Conservation (phyloP, 441 rosid genomes). For the Euphorbia schlechtendalii region DNA sequence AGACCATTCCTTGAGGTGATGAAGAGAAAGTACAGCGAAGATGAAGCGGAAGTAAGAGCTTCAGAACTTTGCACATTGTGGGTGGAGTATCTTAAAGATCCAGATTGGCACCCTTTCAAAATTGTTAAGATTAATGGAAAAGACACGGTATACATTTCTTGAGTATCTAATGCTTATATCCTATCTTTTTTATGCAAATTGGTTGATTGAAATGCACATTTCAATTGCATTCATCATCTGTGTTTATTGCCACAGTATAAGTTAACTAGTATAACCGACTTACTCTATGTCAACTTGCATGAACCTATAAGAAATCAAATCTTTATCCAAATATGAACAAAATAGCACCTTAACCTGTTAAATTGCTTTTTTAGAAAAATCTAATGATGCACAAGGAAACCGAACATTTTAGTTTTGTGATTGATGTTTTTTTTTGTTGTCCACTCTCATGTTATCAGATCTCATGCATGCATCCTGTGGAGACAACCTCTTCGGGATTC, state of each 20-base stretch:
- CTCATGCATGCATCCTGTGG: not conserved
- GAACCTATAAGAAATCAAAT: not conserved
- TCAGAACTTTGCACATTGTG: constrained; percentile 74
- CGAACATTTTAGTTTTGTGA: not conserved
- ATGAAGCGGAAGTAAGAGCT: constrained; percentile 76
- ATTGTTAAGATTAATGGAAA: constrained; percentile 37
- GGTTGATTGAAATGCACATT: not conserved
- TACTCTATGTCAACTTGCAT: not conserved
- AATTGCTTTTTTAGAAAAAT: not conserved
- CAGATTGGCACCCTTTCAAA: constrained; percentile 94
- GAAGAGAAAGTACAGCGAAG: constrained; percentile 58
- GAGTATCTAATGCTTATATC: not conserved
- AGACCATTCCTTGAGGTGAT: constrained; percentile 70
- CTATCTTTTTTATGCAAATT: not conserved
- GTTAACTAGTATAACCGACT: not conserved
- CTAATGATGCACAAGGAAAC: not conserved
- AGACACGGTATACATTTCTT: constrained; percentile 29
- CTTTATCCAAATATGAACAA: not conserved
- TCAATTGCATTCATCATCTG: not conserved
- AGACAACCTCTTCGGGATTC: not conserved
- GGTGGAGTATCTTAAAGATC: constrained; percentile 90
- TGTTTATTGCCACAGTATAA: constrained; percentile 4
- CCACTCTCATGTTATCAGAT: not conserved
- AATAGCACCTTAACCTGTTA: not conserved
- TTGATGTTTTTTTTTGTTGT: not conserved